Conservation (phyloP, 192 early-diverging fungal genomes). For the Coemansia furcata region DNA sequence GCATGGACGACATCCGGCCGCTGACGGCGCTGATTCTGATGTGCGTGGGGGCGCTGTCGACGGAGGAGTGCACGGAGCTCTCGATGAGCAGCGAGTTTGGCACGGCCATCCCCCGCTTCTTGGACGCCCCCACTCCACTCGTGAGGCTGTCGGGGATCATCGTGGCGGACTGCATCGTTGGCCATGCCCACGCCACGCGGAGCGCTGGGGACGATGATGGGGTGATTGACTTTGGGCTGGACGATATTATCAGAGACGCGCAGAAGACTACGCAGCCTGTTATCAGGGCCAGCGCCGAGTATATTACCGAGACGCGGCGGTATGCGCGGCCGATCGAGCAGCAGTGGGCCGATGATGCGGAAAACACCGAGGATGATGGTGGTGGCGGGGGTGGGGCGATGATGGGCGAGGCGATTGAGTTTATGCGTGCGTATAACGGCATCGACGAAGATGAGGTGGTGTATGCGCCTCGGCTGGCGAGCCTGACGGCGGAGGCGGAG, state of each 20-base stretch:
- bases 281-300: conserved; percentile 27
- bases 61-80: conserved; percentile 10
- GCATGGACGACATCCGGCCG: conserved; percentile 6
- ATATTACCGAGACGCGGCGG: conserved; percentile 27
- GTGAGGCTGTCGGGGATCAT: conserved; percentile 36
- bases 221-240: conserved; percentile 41
- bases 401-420: conserved; percentile 8
- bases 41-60: conserved; percentile 16
- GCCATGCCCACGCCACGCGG: background rate
- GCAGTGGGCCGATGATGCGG: conserved; percentile 12
- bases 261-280: conserved; percentile 1
- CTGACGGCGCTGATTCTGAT: conserved; percentile 27
- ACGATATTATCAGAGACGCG: conserved; percentile 38
- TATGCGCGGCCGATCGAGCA: conserved; percentile 12
- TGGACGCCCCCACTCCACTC: conserved; percentile 34
- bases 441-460: conserved; percentile 3
- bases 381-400: background rate
- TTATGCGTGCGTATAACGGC: conserved; percentile 12
- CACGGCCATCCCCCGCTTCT: conserved; percentile 32
- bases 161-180: conserved; percentile 30
- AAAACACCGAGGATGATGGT: background rate
- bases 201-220: background rate
- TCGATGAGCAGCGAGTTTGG: conserved; percentile 31
- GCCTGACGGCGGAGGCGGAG: conserved; percentile 11
- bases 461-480: conserved; percentile 28